Evolutionary conservation across 768 basidiomycete genomes (phyloP).

Genomic region (Lentinus tigrinus): DNA sequence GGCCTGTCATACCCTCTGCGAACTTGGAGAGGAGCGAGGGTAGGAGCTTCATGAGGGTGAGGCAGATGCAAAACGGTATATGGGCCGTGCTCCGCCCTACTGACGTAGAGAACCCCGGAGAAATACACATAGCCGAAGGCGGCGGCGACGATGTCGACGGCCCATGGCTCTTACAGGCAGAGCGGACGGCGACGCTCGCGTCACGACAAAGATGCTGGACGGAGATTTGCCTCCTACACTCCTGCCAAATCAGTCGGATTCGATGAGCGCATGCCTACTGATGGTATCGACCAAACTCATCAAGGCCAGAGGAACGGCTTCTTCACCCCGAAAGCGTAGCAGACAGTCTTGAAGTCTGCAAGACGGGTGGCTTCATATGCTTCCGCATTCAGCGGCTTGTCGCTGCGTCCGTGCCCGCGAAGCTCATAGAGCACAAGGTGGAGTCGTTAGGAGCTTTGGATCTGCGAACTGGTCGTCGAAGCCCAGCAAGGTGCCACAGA

Average conservation of each 20-base stretch:
- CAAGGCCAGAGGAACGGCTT: constrained; percentile 25
- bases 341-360: constrained; percentile 32
- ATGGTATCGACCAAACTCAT: constrained; percentile 6
- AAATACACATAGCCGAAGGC: too few relatives aligned
- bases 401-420: constrained; percentile 32
- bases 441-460: constrained; percentile 24
- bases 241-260: constrained; percentile 3
- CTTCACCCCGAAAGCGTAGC: constrained; percentile 23
- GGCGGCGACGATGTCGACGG: too few relatives aligned
- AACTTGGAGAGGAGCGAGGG: constrained; percentile 14
- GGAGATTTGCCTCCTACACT: constrained; percentile 23
- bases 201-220: too few relatives aligned
- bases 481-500: constrained; percentile 34
- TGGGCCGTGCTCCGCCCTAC: too few relatives aligned
- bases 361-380: constrained; percentile 21
- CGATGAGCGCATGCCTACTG: too few relatives aligned
- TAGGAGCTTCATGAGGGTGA: constrained; percentile 20
- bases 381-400: constrained; percentile 19
- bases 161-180: constrained; percentile 6
- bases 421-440: constrained; percentile 35
- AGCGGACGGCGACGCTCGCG: not conserved
- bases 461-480: constrained; percentile 41
- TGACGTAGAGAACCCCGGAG: too few relatives aligned
- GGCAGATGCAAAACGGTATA: too few relatives aligned
- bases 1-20: constrained; percentile 19